phyloP scores from a whole-genome alignment of 1,284 basidiomycete species.

The Apiotrichum sp. region DNA sequence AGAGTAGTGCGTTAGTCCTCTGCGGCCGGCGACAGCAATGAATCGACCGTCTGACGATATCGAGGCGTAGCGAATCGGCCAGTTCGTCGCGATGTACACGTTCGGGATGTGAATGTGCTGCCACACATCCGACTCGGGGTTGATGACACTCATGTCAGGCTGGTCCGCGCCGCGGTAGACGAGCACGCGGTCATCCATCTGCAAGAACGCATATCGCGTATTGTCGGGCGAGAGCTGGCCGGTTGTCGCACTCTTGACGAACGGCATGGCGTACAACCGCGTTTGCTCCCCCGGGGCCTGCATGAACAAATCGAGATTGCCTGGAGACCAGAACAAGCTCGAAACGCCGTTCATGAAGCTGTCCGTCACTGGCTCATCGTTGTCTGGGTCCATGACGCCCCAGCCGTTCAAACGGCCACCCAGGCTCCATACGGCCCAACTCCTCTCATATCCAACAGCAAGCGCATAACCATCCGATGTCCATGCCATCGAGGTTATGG shows the following conservation, averaged over 20 bases:
- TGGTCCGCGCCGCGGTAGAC: constrained; percentile 97
- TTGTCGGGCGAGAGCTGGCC: constrained; percentile 74
- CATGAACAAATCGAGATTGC: constrained; percentile 78
- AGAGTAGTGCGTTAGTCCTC: constrained; percentile 90
- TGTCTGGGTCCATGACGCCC: constrained; percentile 57
- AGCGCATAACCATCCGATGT: constrained; percentile 92
- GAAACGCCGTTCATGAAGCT: constrained; percentile 68
- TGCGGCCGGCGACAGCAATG: constrained; percentile 85
- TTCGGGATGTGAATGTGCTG: constrained; percentile 84
- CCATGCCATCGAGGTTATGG: constrained; percentile 76
- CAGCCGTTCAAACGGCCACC: constrained; percentile 65
- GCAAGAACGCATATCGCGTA: constrained; percentile 78
- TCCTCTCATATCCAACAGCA: constrained; percentile 84
- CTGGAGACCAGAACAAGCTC: constrained; percentile 73
- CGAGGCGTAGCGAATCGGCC: constrained; percentile 90
- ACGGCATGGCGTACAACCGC: constrained; percentile 71
- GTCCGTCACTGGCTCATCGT: constrained; percentile 53
- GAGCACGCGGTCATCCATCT: constrained; percentile 87
- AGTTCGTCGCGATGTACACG: constrained; percentile 79
- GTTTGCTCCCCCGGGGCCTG: constrained; percentile 45
- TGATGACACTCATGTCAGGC: constrained; percentile 95
- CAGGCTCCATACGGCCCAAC: constrained; percentile 88
- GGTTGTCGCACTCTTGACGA: constrained; percentile 90
- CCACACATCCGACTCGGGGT: constrained; percentile 98
- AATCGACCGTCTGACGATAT: constrained; percentile 86